These are phyloP conservation scores for Alternaria solani DNA, from an alignment of 2,329 filamentous ascomycete species.

Conservation along the genomic window DNA sequence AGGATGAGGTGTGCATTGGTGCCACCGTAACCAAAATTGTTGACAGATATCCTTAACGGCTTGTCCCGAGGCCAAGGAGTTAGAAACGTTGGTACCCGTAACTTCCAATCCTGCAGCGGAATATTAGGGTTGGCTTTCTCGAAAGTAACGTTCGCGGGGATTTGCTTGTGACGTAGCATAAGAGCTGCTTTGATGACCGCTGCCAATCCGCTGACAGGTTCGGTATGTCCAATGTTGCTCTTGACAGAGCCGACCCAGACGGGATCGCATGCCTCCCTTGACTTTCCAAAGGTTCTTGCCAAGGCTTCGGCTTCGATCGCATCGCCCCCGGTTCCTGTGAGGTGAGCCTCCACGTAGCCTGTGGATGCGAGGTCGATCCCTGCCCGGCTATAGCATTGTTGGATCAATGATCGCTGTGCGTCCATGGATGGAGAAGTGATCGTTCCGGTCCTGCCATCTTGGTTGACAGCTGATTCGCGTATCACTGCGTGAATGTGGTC, in stretches of 20 bases:
- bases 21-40: slow-evolving; percentile 30
- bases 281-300: neutral
- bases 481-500: slow-evolving; percentile 7
- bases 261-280: neutral
- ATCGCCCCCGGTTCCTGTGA: slow-evolving; percentile 62
- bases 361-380: slow-evolving; percentile 9
- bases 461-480: neutral
- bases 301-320: slow-evolving; percentile 21
- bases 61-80: slow-evolving; percentile 16
- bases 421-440: slow-evolving; percentile 7
- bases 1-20: slow-evolving; percentile 37
- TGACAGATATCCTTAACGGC: slow-evolving; percentile 13
- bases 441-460: neutral
- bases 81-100: slow-evolving; percentile 9
- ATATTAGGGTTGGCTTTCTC: slow-evolving; percentile 11
- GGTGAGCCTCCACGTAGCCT: slow-evolving; percentile 18
- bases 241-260: slow-evolving; percentile 16
- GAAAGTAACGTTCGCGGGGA: slow-evolving; percentile 9
- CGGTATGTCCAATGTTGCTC: slow-evolving; percentile 13
- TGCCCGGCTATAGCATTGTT: slow-evolving; percentile 3
- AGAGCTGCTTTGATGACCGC: slow-evolving; percentile 10
- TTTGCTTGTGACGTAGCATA: slow-evolving; percentile 1
- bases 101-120: neutral
- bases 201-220: slow-evolving; percentile 11
- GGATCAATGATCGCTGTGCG: neutral